Evolutionary conservation across 768 basidiomycete species (phyloP), one percentile per base, ranked within the genome.

Genomic region (Boletus huronensis): DNA sequence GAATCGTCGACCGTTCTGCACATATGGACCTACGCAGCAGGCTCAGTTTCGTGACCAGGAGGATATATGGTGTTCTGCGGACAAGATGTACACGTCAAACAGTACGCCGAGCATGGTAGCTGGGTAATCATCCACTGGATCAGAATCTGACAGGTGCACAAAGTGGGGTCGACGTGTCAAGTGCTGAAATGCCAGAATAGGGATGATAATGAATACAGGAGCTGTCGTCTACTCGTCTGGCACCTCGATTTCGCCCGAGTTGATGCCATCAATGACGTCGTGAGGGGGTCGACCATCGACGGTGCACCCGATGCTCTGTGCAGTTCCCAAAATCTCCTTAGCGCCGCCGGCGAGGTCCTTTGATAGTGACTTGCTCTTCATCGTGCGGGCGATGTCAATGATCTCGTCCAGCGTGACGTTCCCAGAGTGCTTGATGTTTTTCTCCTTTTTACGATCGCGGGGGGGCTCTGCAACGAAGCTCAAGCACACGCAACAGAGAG

Each of bases 391-490:
- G 73, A 98, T 95, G 61, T 93, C 88, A 70, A 90, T 75, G 69
- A 99, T 93, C 73, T 97, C 93, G 68, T 96, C 93, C 53, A 98
- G 80, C 53, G 93, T 69, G 61, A 99, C 82, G 79, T 98, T 98
- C 57, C 97, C 97, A 58, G 76, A 75, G 82, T 98, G 97, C 76
- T 98, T 98, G 80, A 99, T 97, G 83, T 98, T 99, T 83, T 99
- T 99, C 84, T 99, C 96, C 86, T 99, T 99, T 78, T 99, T 99
- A 62, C 97, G 88, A 79, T 99, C 97, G 68, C 97, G 93, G 64
- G 94, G 93, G 61, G 97, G 94, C 81, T 98, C 96, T 96, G 71
- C 5, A 67, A 51, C 50, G 14, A 40, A 55, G 11, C 28, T 57
- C 39, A 47, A 31, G 10, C 2, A 26, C 2, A 5, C 17, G 26